Conservation (phyloP, 495 filamentous ascomycete genomes). For the Achaetomiella virescens region DNA sequence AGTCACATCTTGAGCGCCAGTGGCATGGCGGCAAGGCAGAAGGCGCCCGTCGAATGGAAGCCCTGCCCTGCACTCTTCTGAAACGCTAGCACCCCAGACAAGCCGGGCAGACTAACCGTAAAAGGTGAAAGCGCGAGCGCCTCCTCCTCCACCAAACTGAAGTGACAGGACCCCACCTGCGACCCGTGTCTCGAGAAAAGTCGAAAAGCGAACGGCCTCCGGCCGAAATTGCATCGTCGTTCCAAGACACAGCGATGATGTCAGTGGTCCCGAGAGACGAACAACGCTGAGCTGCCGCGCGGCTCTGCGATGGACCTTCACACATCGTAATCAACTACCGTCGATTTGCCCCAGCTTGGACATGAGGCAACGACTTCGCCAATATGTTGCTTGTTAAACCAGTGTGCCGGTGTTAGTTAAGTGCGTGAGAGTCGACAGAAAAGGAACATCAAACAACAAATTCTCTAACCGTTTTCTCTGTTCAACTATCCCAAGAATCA, state of each 20-base stretch:
- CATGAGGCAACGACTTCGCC: not conserved
- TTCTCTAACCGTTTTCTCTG: too few relatives aligned
- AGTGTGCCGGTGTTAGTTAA: too few relatives aligned
- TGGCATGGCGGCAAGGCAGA: not conserved
- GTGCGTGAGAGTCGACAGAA: too few relatives aligned
- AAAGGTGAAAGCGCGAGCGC: constrained; percentile 1
- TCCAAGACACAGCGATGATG: not conserved
- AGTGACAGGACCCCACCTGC: not conserved
- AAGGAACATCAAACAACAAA: too few relatives aligned
- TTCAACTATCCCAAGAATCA: too few relatives aligned
- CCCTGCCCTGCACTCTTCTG: constrained; percentile 14
- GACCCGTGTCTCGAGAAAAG: not conserved
- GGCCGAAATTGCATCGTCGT: not conserved
- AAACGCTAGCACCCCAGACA: constrained; percentile 14
- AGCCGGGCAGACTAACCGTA: constrained; percentile 13
- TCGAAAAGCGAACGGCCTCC: not conserved
- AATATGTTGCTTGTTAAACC: too few relatives aligned
- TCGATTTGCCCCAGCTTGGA: not conserved
- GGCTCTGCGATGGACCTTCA: constrained; percentile 1
- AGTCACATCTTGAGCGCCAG: not conserved
- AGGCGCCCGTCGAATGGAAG: constrained; percentile 15
- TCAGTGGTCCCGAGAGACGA: not conserved
- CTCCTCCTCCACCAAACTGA: not conserved
- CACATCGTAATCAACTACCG: not conserved
- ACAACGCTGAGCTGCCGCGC: not conserved